These are phyloP conservation scores for Lactarius tabidus DNA, from an alignment of 768 basidiomycete species.

Conservation along the genomic window DNA sequence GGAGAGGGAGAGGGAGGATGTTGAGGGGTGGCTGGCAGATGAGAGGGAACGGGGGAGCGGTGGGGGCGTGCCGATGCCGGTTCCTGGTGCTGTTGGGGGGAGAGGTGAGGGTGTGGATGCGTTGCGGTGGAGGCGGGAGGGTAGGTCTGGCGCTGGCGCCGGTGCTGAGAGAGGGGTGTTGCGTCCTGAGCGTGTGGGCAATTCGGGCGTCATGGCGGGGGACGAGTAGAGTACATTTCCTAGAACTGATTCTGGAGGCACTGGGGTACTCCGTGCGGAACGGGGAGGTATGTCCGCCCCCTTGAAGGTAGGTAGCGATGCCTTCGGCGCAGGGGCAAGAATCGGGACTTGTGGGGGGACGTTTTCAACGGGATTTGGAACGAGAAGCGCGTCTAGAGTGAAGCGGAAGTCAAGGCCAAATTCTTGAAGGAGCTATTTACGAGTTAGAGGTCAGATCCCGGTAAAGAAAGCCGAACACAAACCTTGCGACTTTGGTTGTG, in stretches of 20 bases:
- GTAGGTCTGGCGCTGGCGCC: background rate
- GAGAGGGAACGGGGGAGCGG: slow-evolving; percentile 3
- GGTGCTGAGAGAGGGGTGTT: background rate
- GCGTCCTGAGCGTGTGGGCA: slow-evolving; percentile 1
- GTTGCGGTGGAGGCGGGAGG: background rate
- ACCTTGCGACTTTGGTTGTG: slow-evolving; percentile 83
- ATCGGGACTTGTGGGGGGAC: slow-evolving; percentile 31
- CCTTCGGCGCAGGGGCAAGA: slow-evolving; percentile 26
- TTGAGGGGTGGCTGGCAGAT: slow-evolving; percentile 1
- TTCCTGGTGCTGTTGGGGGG: too few relatives aligned
- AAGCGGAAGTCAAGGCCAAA: slow-evolving; percentile 93
- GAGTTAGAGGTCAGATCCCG: background rate
- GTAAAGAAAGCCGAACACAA: slow-evolving; percentile 18
- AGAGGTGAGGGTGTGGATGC: background rate
- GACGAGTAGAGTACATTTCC: slow-evolving; percentile 18
- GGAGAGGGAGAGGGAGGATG: background rate
- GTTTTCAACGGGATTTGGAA: slow-evolving; percentile 38
- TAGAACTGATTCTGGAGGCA: background rate
- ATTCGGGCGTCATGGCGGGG: background rate
- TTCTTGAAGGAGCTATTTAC: slow-evolving; percentile 73
- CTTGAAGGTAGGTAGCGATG: slow-evolving; percentile 32
- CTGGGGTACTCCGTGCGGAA: slow-evolving; percentile 20
- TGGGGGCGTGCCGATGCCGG: background rate
- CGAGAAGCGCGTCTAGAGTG: slow-evolving; percentile 73
- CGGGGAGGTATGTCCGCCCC: slow-evolving; percentile 30